Percentiles rank a stretch among this genome's conserved stretches.
Conservation (phyloP, 768 basidiomycete genomes). For the Leccinellum albellum region DNA sequence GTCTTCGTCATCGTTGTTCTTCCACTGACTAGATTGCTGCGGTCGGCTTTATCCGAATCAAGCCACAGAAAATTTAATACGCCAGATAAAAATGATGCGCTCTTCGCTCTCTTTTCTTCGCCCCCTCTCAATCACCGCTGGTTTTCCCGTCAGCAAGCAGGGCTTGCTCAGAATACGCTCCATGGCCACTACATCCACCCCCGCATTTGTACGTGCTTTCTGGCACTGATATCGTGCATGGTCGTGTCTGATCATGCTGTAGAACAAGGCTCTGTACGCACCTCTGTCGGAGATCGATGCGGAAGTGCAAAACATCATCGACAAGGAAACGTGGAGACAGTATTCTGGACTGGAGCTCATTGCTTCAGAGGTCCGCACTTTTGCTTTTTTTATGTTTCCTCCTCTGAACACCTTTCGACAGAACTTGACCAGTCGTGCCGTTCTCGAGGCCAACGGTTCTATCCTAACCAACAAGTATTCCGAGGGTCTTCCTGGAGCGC, state of each 20-base stretch:
- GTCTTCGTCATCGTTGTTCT: background rate
- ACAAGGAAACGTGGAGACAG: slow-evolving; percentile 99
- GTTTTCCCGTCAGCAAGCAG: slow-evolving; percentile 22
- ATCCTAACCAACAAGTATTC: slow-evolving; percentile 99
- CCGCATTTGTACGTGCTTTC: slow-evolving; percentile 51
- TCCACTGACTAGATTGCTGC: background rate
- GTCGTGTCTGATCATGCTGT: slow-evolving; percentile 1
- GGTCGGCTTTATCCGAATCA: slow-evolving; percentile 24
- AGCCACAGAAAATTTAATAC: slow-evolving; percentile 14
- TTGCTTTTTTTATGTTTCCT: background rate
- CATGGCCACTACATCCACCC: slow-evolving; percentile 61
- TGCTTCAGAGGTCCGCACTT: slow-evolving; percentile 80
- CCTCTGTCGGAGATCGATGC: slow-evolving; percentile 90
- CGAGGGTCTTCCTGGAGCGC: slow-evolving; percentile 95
- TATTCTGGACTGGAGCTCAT: slow-evolving; percentile 97
- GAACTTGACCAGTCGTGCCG: slow-evolving; percentile 95
- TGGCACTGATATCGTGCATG: background rate
- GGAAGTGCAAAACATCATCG: slow-evolving; percentile 94
- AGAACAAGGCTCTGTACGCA: slow-evolving; percentile 92
- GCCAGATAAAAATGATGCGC: slow-evolving; percentile 28
- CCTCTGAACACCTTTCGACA: slow-evolving; percentile 25
- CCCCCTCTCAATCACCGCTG: slow-evolving; percentile 19
- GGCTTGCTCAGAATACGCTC: slow-evolving; percentile 30
- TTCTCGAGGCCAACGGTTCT: slow-evolving; percentile 98
- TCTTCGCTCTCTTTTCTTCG: slow-evolving; percentile 27